These are phyloP conservation scores for Candida multigemmis DNA, from an alignment of 805 yeast species.

Conservation along the genomic window DNA sequence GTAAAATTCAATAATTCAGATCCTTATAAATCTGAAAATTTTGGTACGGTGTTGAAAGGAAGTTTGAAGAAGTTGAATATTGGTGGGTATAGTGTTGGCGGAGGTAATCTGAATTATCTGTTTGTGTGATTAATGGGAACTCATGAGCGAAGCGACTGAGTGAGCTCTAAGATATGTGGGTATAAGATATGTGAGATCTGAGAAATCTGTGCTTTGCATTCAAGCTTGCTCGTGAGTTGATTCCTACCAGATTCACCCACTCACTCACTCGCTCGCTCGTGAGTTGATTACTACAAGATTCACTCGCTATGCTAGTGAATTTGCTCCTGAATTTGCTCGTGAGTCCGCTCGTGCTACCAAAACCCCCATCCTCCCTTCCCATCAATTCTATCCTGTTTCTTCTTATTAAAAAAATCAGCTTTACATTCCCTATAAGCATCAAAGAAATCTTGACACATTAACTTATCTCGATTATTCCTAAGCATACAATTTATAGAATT, in stretches of 20 bases:
- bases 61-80: conserved; percentile 1
- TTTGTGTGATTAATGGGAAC: too few species aligned
- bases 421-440: conserved; percentile 92
- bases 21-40: conserved; percentile 3
- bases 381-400: conserved; percentile 21
- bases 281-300: too few species aligned
- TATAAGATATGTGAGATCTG: too few species aligned
- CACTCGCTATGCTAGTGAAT: too few species aligned
- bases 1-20: conserved; percentile 2
- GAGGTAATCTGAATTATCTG: conserved; percentile 5
- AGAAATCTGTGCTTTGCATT: too few species aligned
- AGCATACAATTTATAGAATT: conserved; percentile 84
- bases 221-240: too few species aligned
- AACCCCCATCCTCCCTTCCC: conserved; percentile 38
- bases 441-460: conserved; percentile 69
- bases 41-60: conserved; percentile 4
- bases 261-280: too few species aligned
- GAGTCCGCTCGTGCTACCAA: too few species aligned
- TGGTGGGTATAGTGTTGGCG: conserved; percentile 3
- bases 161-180: too few species aligned
- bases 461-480: conserved; percentile 56
- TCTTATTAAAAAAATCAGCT: conserved; percentile 38
- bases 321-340: too few species aligned
- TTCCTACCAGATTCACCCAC: too few species aligned
- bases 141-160: too few species aligned